Conservation (phyloP, 2,329 filamentous ascomycete species). For the Trichoderma asperellum region DNA sequence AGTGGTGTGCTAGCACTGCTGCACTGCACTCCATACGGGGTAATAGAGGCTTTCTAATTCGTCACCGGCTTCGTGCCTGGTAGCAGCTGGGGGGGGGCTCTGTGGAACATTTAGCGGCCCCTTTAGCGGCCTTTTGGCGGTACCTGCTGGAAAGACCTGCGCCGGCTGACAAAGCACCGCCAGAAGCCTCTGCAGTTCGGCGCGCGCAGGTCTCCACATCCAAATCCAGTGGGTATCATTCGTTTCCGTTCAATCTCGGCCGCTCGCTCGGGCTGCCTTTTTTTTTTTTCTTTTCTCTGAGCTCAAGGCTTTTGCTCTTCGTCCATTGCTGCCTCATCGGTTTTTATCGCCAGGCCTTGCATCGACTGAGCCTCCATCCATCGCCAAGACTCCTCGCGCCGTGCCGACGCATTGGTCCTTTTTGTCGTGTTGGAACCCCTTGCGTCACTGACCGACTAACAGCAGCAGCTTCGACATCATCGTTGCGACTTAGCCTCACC, state of each 20-base stretch:
- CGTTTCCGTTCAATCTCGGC: constrained; percentile 25
- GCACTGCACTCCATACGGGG: not conserved
- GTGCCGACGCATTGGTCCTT: constrained; percentile 1
- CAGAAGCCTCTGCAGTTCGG: constrained; percentile 10
- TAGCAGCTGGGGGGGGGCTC: not conserved
- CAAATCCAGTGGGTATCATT: constrained; percentile 10
- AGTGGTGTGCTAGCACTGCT: not conserved
- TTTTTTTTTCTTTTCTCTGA: constrained; percentile 3
- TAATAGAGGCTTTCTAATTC: constrained; percentile 11
- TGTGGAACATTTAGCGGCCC: not conserved
- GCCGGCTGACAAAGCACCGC: constrained; percentile 19
- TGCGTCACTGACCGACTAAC: constrained; percentile 25
- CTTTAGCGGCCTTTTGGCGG: constrained; percentile 14
- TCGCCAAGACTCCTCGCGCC: not conserved
- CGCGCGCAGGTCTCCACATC: constrained; percentile 12
- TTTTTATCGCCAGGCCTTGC: not conserved
- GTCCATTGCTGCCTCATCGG: not conserved
- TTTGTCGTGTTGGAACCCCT: not conserved
- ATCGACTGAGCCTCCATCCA: not conserved
- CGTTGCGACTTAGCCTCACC: constrained; percentile 11
- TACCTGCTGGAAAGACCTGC: constrained; percentile 4
- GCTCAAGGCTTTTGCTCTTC: constrained; percentile 2
- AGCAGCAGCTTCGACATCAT: constrained; percentile 10
- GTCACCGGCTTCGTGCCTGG: constrained; percentile 1
- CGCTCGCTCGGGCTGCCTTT: constrained; percentile 25